Percentiles rank a stretch among this genome's conserved stretches.
Evolutionary conservation across 1,284 basidiomycete species (phyloP).

Genomic region (Pholiota adiposa): DNA sequence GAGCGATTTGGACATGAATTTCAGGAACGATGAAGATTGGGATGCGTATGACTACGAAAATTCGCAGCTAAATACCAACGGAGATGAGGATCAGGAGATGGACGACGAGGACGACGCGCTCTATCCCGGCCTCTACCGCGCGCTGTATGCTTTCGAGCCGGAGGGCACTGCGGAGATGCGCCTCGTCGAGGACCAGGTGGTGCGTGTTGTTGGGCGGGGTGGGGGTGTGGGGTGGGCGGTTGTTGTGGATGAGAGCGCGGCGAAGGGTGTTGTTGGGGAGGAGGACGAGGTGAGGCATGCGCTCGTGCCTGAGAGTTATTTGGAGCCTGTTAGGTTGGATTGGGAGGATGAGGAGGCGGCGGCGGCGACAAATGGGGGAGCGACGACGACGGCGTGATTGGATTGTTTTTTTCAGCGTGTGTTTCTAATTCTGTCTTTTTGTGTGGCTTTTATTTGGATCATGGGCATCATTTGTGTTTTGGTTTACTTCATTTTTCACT

Average conservation of each 20-base stretch:
- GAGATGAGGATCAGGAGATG: conserved; percentile 30
- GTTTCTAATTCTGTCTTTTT: background rate
- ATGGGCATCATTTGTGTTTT: background rate
- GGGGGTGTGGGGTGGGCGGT: conserved; percentile 80
- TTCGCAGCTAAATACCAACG: conserved; percentile 19
- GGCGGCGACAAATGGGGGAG: background rate
- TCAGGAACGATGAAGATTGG: conserved; percentile 28
- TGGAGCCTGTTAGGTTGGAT: conserved; percentile 31
- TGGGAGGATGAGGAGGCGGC: conserved; percentile 24
- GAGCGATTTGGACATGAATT: conserved; percentile 39
- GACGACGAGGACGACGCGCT: conserved; percentile 49
- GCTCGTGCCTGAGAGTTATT: conserved; percentile 34
- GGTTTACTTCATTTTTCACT: background rate
- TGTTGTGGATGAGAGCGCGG: conserved; percentile 43
- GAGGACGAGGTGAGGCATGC: conserved; percentile 24
- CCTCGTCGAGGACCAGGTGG: conserved; percentile 71
- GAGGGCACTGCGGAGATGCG: conserved; percentile 80
- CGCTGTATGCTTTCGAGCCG: conserved; percentile 70
- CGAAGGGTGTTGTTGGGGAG: conserved; percentile 28
- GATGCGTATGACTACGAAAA: conserved; percentile 30
- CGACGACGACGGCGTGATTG: background rate
- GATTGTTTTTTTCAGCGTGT: background rate
- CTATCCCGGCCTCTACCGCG: conserved; percentile 69
- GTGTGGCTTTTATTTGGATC: background rate
- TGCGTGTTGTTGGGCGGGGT: conserved; percentile 68